phyloP scores from a whole-genome alignment of 1,284 basidiomycete species.

The Ustilago crameri region DNA sequence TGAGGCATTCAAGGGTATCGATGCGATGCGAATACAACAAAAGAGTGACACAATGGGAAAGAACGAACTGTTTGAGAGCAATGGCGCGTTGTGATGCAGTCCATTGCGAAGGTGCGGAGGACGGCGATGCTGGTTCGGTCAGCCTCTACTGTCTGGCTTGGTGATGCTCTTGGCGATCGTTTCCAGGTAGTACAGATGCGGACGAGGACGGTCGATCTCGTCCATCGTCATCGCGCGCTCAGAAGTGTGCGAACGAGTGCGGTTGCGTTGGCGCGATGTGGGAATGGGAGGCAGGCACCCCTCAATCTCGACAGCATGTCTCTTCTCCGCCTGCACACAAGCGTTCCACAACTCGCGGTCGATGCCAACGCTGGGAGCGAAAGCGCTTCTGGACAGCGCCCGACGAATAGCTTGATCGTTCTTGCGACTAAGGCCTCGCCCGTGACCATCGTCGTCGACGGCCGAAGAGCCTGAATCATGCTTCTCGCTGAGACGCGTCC shows the following conservation, averaged over 20 bases:
- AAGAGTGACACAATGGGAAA: neutral
- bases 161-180: constrained; percentile 46
- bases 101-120: neutral
- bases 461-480: constrained; percentile 6
- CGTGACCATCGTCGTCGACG: constrained; percentile 11
- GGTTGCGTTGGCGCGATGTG: constrained; percentile 10
- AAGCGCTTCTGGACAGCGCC: constrained; percentile 16
- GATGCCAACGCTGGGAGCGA: constrained; percentile 30
- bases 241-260: constrained; percentile 17
- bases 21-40: neutral
- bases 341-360: constrained; percentile 45
- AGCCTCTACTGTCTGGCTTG: constrained; percentile 18
- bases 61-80: neutral
- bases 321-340: constrained; percentile 47
- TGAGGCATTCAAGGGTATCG: neutral
- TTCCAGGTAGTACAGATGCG: constrained; percentile 42
- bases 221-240: constrained; percentile 34
- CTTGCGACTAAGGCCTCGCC: constrained; percentile 22
- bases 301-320: constrained; percentile 44
- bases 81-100: neutral
- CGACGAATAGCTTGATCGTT: constrained; percentile 25
- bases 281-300: constrained; percentile 21
- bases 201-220: constrained; percentile 41
- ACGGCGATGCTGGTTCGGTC: neutral
- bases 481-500: constrained; percentile 19